Percentiles rank a stretch among this genome's conserved stretches.
phyloP scores from a whole-genome alignment of 176 grass and related monocot species.

The Alloteropsis semialata region DNA sequence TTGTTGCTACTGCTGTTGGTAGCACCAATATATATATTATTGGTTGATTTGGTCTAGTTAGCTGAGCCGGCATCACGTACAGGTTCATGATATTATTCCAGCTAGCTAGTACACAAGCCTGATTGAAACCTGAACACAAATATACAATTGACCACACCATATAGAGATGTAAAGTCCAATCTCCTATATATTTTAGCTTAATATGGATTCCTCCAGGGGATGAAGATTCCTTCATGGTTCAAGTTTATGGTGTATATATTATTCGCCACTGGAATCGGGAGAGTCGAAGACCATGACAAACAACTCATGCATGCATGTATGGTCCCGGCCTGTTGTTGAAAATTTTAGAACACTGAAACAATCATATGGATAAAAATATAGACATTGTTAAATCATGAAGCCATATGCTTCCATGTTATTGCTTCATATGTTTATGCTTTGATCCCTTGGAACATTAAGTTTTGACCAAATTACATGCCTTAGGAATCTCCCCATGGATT shows the following conservation, averaged over 20 bases:
- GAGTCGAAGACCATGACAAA: neutral
- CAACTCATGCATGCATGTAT: neutral
- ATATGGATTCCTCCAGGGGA: neutral
- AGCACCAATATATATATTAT: neutral
- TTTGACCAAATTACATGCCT: conserved; percentile 18
- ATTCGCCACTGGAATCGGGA: neutral
- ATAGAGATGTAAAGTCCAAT: neutral
- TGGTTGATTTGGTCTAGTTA: conserved; percentile 3
- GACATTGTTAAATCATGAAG: neutral
- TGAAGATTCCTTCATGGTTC: conserved; percentile 8
- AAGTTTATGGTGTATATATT: neutral
- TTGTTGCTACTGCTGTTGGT: too few relatives aligned
- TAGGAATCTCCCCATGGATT: conserved; percentile 23
- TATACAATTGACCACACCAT: neutral
- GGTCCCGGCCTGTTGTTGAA: neutral
- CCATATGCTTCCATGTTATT: neutral
- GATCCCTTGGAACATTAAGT: conserved; percentile 15
- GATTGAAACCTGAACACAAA: neutral
- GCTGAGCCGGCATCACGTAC: neutral
- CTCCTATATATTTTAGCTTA: neutral
- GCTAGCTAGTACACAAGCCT: neutral
- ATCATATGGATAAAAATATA: neutral
- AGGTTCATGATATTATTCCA: neutral
- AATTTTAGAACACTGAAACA: neutral
- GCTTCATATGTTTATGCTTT: neutral